Evolutionary conservation across 2,329 filamentous ascomycete species (phyloP).

Genomic region (Trichophyton rubrum): DNA sequence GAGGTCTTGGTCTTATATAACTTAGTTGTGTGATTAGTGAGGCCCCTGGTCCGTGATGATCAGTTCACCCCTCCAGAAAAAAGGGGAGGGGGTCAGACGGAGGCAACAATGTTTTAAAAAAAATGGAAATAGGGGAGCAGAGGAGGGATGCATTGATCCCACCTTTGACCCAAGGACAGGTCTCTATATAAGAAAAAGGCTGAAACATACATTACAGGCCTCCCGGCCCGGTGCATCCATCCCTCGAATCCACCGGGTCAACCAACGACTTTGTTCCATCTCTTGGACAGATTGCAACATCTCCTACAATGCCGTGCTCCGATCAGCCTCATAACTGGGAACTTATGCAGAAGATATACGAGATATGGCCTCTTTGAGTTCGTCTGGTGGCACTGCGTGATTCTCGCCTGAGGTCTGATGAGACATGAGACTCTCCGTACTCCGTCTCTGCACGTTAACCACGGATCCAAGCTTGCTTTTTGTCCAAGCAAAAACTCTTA

Average conservation of each 20-base stretch:
- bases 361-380: background rate
- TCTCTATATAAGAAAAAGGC: background rate
- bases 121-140: background rate
- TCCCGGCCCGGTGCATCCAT: background rate
- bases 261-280: background rate
- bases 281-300: no score
- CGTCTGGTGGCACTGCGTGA: background rate
- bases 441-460: background rate
- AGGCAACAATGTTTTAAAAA: background rate
- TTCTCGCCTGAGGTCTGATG: background rate
- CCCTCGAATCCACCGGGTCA: background rate
- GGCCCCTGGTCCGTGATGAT: background rate
- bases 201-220: background rate
- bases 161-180: background rate
- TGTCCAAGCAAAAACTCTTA: background rate
- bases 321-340: background rate
- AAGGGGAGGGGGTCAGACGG: background rate
- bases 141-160: background rate
- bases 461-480: background rate
- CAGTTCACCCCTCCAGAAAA: background rate
- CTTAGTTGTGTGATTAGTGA: no score
- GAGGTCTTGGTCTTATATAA: background rate
- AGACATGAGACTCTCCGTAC: background rate
- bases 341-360: background rate
- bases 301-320: background rate